These are phyloP conservation scores for Poronia punctata DNA, from an alignment of 495 filamentous ascomycete species.

Conservation along the genomic window DNA sequence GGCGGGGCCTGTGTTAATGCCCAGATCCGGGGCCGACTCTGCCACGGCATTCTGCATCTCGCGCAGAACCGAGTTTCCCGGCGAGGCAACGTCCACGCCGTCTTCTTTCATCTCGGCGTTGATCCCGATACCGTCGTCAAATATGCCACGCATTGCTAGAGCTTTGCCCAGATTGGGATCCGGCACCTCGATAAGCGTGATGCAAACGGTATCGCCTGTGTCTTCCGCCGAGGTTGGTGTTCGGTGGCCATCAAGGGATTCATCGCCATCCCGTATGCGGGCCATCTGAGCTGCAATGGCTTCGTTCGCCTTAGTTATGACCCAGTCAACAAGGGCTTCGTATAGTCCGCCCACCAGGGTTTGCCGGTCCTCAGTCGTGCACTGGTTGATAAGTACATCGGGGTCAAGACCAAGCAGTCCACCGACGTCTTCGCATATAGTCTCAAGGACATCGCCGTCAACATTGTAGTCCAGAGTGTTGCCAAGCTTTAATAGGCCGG, in stretches of 20 bases:
- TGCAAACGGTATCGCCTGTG: slow-evolving; percentile 73
- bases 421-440: slow-evolving; percentile 84
- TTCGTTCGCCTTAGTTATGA: slow-evolving; percentile 82
- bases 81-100: slow-evolving; percentile 63
- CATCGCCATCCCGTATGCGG: slow-evolving; percentile 50
- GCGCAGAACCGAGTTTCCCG: slow-evolving; percentile 68
- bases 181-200: slow-evolving; percentile 84
- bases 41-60: slow-evolving; percentile 79
- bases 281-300: slow-evolving; percentile 72
- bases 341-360: slow-evolving; percentile 80
- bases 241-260: slow-evolving; percentile 53
- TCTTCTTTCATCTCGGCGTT: slow-evolving; percentile 96
- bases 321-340: slow-evolving; percentile 92
- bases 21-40: slow-evolving; percentile 75
- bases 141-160: slow-evolving; percentile 75
- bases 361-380: slow-evolving; percentile 74
- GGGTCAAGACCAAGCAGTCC: slow-evolving; percentile 81
- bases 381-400: slow-evolving; percentile 70
- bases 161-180: slow-evolving; percentile 75
- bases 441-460: slow-evolving; percentile 78
- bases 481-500: slow-evolving; percentile 84
- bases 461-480: slow-evolving; percentile 80
- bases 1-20: slow-evolving; percentile 58
- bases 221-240: slow-evolving; percentile 61
- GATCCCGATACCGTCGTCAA: slow-evolving; percentile 87